phyloP scores from a whole-genome alignment of 2,329 filamentous ascomycete genomes.

The Zymoseptoria passerinii region DNA sequence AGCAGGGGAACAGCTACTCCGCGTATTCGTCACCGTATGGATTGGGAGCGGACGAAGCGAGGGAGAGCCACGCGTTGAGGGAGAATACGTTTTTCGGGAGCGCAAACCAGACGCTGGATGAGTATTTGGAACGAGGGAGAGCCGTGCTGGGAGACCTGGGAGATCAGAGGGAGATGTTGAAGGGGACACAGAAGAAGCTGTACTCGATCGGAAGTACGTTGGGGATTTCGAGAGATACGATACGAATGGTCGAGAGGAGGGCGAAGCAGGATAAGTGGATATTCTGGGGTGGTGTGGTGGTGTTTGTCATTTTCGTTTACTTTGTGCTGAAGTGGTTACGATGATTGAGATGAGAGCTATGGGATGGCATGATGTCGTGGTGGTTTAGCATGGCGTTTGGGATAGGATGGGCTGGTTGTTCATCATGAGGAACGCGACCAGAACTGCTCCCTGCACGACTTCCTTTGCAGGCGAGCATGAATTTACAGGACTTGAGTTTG shows the following conservation, averaged over 20 bases:
- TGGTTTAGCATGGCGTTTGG: not conserved
- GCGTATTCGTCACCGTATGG: conserved; percentile 31
- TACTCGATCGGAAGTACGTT: conserved; percentile 92
- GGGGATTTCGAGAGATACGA: conserved; percentile 89
- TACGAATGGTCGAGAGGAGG: conserved; percentile 87
- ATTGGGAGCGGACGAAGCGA: conserved; percentile 22
- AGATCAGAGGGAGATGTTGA: conserved; percentile 86
- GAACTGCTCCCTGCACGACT: not conserved
- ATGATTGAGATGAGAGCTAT: not conserved
- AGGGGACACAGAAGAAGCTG: conserved; percentile 81
- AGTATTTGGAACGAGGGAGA: conserved; percentile 85
- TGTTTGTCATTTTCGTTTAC: conserved; percentile 91
- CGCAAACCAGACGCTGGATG: conserved; percentile 79
- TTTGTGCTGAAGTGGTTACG: conserved; percentile 71
- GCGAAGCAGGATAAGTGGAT: conserved; percentile 98
- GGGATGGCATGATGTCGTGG: not conserved
- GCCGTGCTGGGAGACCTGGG: conserved; percentile 83
- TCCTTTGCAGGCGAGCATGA: not conserved
- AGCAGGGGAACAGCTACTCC: conserved; percentile 32
- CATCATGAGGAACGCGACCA: not conserved
- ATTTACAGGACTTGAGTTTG: not conserved
- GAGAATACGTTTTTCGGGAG: conserved; percentile 81
- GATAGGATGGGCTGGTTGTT: not conserved
- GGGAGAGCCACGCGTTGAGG: conserved; percentile 75
- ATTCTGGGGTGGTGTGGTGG: conserved; percentile 74